Evolutionary conservation across 2,329 filamentous ascomycete species (phyloP).

Genomic region (Cytospora paraplurivora): DNA sequence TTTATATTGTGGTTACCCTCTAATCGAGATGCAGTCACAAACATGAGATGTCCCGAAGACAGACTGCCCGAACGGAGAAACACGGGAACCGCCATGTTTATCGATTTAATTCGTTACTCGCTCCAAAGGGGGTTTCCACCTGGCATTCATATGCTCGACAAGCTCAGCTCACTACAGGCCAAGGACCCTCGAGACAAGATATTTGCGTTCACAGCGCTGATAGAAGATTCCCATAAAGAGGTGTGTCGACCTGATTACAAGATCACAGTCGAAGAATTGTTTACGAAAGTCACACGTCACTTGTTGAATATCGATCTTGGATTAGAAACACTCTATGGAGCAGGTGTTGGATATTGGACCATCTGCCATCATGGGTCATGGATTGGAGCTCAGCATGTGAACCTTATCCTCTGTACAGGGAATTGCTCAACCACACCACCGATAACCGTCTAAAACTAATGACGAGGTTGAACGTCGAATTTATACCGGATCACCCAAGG

Average conservation of each 20-base stretch:
- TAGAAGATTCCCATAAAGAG: neutral
- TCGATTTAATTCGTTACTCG: too few relatives aligned
- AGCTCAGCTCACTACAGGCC: neutral
- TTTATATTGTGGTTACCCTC: too few relatives aligned
- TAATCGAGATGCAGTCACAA: too few relatives aligned
- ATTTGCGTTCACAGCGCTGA: constrained; percentile 8
- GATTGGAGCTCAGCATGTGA: neutral
- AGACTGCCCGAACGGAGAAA: too few relatives aligned
- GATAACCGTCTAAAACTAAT: too few relatives aligned
- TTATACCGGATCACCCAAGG: neutral
- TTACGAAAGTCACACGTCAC: neutral
- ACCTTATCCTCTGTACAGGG: neutral
- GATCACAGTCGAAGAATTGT: neutral
- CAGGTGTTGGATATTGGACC: neutral
- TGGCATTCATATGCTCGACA: too few relatives aligned
- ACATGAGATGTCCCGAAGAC: too few relatives aligned
- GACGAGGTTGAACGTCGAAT: neutral
- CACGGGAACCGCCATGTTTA: too few relatives aligned
- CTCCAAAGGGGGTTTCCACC: too few relatives aligned
- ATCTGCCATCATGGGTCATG: neutral
- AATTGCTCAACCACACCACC: too few relatives aligned
- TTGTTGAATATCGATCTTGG: neutral
- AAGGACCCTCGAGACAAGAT: constrained; percentile 8
- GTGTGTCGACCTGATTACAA: neutral
- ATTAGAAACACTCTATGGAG: neutral